These are phyloP conservation scores for Arachnomyces sp. DNA, from an alignment of 2,329 filamentous ascomycete genomes.

Conservation along the genomic window DNA sequence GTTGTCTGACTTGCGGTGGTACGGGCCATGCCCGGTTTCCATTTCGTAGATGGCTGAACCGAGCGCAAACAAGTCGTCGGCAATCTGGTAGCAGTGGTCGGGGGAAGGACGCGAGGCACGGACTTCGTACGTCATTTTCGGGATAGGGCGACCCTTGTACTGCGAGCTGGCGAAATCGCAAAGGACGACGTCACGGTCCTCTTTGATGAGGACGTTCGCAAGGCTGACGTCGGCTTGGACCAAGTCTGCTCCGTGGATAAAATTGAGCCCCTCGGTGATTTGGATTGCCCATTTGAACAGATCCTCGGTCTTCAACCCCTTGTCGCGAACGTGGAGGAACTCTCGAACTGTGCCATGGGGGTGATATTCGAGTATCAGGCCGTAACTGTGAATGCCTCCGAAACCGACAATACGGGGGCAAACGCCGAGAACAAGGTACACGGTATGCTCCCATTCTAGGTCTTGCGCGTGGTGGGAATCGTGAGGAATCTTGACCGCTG, in stretches of 20 bases:
- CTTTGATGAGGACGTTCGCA: slow-evolving; percentile 14
- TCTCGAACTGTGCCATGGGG: not conserved
- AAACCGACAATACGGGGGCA: slow-evolving; percentile 1
- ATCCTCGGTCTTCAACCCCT: not conserved
- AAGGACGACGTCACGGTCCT: slow-evolving; percentile 10
- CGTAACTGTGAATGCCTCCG: not conserved
- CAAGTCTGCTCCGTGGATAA: slow-evolving; percentile 10
- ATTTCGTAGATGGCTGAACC: slow-evolving; percentile 14
- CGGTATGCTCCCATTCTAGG: not conserved
- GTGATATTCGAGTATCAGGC: not conserved
- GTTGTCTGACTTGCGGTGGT: slow-evolving; percentile 6
- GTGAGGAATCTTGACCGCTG: not conserved
- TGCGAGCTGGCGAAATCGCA: slow-evolving; percentile 15
- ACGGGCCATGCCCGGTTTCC: slow-evolving; percentile 8
- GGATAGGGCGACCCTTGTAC: slow-evolving; percentile 8
- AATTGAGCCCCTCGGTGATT: slow-evolving; percentile 10
- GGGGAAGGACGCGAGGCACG: slow-evolving; percentile 1
- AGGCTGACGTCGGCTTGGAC: slow-evolving; percentile 13
- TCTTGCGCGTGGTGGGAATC: not conserved
- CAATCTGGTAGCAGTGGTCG: slow-evolving; percentile 4
- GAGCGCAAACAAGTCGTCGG: slow-evolving; percentile 13
- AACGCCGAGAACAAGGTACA: slow-evolving; percentile 1
- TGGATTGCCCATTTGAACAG: slow-evolving; percentile 11
- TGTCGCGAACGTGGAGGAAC: not conserved
- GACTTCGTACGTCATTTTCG: not conserved